phyloP scores from a whole-genome alignment of 2,329 filamentous ascomycete species.

The Xylariaceae sp. region DNA sequence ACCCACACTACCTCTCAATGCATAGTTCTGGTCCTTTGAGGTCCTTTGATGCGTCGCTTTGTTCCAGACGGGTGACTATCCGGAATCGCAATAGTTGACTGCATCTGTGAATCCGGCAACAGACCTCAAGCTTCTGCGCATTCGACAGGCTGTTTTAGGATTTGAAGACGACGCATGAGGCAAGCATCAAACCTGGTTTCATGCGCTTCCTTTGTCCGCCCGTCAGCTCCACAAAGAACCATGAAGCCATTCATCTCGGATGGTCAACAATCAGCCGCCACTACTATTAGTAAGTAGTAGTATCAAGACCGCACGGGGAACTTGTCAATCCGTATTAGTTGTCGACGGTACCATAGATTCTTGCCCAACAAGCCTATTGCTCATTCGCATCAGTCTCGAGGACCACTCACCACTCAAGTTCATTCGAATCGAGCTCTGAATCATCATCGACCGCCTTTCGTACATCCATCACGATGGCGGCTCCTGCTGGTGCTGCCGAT shows the following conservation, averaged over 20 bases:
- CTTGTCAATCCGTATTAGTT: background rate
- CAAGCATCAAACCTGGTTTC: constrained; percentile 5
- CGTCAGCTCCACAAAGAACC: background rate
- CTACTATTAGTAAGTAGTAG: background rate
- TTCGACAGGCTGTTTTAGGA: background rate
- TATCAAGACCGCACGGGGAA: background rate
- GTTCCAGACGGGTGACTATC: background rate
- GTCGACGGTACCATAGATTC: background rate
- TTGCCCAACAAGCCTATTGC: no score
- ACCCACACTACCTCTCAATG: background rate
- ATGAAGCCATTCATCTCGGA: background rate
- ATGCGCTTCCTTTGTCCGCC: constrained; percentile 7
- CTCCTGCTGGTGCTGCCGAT: no score
- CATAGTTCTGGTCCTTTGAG: background rate
- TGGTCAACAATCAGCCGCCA: background rate
- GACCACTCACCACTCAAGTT: background rate
- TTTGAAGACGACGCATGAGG: background rate
- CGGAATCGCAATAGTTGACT: background rate
- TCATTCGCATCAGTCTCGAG: no score
- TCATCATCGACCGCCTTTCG: no score
- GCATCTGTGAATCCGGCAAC: background rate
- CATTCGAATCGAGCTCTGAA: background rate
- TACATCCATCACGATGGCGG: no score
- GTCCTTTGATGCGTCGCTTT: background rate
- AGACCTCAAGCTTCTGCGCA: background rate